Percentiles rank a stretch among this genome's conserved stretches.
phyloP scores from a whole-genome alignment of 1,284 basidiomycete species.

The Psilocybe mexicana region DNA sequence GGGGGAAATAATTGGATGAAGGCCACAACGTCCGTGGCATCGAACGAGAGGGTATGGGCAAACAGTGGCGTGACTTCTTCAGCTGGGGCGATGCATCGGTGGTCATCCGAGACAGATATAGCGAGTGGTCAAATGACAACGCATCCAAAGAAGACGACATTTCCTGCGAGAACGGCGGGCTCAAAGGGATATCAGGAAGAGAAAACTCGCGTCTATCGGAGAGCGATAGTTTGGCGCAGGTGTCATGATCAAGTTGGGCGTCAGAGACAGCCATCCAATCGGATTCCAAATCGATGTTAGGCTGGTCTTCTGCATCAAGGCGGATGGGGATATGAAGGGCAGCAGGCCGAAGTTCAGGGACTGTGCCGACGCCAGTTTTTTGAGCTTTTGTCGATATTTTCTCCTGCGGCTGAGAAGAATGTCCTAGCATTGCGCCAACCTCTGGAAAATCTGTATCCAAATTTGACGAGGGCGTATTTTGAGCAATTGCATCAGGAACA shows the following conservation, averaged over 20 bases:
- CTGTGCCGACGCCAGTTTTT: constrained; percentile 1
- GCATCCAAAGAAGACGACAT: background rate
- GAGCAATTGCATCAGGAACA: background rate
- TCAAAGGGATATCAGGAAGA: background rate
- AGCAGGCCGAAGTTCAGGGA: background rate
- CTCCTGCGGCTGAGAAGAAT: constrained; percentile 8
- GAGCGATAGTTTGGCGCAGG: background rate
- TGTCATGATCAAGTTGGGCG: background rate
- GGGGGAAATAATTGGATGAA: background rate
- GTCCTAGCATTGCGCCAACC: constrained; percentile 2
- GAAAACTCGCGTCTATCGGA: background rate
- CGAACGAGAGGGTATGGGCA: background rate
- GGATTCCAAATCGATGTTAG: constrained; percentile 1
- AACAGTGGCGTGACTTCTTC: background rate
- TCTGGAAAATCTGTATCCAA: background rate
- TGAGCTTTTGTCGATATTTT: background rate
- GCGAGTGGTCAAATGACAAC: constrained; percentile 12
- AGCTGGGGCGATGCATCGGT: background rate
- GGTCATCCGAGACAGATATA: background rate
- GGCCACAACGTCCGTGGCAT: constrained; percentile 3
- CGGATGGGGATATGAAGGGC: background rate
- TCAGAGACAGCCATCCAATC: background rate
- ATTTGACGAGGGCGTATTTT: background rate
- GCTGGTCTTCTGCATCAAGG: background rate
- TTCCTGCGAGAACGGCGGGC: constrained; percentile 6